A percentile compares a stretch with the other conserved stretches of the same genome.
phyloP scores from a whole-genome alignment of 1,139 yeast genomes.

The Blastobotrys malaysiensis region DNA sequence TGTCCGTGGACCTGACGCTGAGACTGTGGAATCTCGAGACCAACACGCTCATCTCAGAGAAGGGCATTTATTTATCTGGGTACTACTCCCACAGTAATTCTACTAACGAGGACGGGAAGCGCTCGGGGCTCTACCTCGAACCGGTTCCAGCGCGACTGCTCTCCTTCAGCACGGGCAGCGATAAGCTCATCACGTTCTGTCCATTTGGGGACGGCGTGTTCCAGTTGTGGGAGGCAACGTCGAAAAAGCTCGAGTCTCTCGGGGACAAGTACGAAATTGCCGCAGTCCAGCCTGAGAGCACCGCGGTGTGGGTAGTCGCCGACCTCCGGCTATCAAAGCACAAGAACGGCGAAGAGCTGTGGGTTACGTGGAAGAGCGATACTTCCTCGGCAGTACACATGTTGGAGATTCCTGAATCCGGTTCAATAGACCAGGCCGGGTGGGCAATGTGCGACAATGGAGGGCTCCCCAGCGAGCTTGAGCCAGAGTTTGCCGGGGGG shows the following conservation, averaged over 20 bases:
- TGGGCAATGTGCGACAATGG: conserved; percentile 9
- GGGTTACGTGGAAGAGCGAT: conserved; percentile 61
- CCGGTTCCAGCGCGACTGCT: conserved; percentile 7
- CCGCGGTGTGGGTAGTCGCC: conserved; percentile 47
- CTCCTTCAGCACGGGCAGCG: conserved; percentile 6
- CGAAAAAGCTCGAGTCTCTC: conserved; percentile 28
- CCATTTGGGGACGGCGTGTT: conserved; percentile 44
- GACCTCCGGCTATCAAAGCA: conserved; percentile 30
- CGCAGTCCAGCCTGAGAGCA: conserved; percentile 27
- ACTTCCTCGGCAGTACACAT: conserved; percentile 45
- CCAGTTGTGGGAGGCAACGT: conserved; percentile 37
- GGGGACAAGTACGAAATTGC: conserved; percentile 29
- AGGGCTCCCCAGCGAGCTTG: conserved; percentile 6
- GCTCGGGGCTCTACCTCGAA: conserved; percentile 4
- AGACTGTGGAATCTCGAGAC: conserved; percentile 29
- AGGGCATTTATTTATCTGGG: conserved; percentile 7
- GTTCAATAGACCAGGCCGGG: neutral
- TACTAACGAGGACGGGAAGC: conserved; percentile 1
- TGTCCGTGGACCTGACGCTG: conserved; percentile 27
- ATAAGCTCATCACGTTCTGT: conserved; percentile 32
- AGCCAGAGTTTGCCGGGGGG: conserved; percentile 9
- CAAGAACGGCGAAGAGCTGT: conserved; percentile 25
- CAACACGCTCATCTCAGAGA: conserved; percentile 3
- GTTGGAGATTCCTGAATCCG: conserved; percentile 29
- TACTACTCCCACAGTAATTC: conserved; percentile 1